phyloP scores from a whole-genome alignment of 345 rosid species.

The Heritiera littoralis region DNA sequence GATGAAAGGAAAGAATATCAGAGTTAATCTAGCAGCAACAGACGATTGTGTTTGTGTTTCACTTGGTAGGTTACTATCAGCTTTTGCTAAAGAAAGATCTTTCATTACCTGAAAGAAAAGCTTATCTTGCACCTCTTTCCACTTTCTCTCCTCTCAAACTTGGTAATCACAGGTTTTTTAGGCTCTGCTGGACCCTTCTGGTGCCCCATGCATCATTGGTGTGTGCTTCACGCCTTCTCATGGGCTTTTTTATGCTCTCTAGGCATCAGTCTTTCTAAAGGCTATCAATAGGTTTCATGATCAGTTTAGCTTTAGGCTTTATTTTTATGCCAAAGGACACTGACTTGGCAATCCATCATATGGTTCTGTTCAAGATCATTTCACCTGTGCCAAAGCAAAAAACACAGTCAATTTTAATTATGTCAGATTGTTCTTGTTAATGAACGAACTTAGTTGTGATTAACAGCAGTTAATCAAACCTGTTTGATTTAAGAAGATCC shows the following conservation, averaged over 20 bases:
- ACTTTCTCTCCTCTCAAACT: conserved; percentile 14
- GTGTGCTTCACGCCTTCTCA: background rate
- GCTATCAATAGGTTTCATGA: conserved; percentile 27
- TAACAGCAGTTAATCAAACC: too few relatives aligned
- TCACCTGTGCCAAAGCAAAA: background rate
- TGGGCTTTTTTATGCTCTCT: background rate
- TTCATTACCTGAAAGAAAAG: conserved; percentile 17
- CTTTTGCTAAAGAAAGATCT: conserved; percentile 25
- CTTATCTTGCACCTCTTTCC: background rate
- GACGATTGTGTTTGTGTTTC: background rate
- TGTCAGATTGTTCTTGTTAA: background rate
- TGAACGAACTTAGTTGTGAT: background rate
- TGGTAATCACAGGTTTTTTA: conserved; percentile 18
- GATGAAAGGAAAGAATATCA: background rate
- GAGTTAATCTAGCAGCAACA: conserved; percentile 7
- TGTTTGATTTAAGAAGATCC: background rate
- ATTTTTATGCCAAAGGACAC: conserved; percentile 1
- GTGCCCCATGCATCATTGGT: conserved; percentile 29
- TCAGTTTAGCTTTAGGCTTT: conserved; percentile 18
- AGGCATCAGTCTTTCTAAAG: conserved; percentile 20
- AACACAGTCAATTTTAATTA: background rate
- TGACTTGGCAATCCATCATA: background rate
- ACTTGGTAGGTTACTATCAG: background rate
- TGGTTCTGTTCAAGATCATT: conserved; percentile 9
- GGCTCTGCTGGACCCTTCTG: conserved; percentile 27